Percentiles rank a stretch among this genome's conserved stretches.
These are phyloP conservation scores for Microbotryum lychnidis-dioicae DNA, from an alignment of 1,284 basidiomycete genomes.

Conservation along the genomic window DNA sequence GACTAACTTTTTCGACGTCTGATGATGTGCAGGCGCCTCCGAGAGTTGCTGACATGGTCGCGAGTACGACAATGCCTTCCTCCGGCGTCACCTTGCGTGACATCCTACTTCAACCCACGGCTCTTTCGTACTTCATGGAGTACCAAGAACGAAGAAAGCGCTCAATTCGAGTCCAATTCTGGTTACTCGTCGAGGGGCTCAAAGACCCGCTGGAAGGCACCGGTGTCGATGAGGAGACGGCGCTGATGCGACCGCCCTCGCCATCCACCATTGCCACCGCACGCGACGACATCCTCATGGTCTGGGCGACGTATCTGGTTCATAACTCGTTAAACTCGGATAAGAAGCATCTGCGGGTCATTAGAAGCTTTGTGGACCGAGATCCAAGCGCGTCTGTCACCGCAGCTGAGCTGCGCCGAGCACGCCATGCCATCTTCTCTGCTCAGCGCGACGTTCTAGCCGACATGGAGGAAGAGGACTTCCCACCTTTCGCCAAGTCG, in stretches of 20 bases:
- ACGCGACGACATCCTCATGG: constrained; percentile 76
- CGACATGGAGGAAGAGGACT: constrained; percentile 78
- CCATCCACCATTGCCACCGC: not conserved
- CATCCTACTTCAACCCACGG: constrained; percentile 74
- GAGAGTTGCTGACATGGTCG: too few relatives aligned
- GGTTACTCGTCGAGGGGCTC: constrained; percentile 93
- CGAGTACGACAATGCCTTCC: too few relatives aligned
- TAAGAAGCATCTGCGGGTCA: constrained; percentile 57
- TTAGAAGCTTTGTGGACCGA: constrained; percentile 57
- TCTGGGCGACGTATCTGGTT: constrained; percentile 76
- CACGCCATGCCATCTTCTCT: constrained; percentile 66
- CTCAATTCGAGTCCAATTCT: constrained; percentile 84
- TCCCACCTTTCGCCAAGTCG: constrained; percentile 73
- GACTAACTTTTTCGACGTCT: not conserved
- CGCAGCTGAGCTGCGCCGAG: constrained; percentile 51
- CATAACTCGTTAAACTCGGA: constrained; percentile 53
- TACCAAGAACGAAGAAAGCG: constrained; percentile 86
- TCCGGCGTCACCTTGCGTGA: constrained; percentile 49
- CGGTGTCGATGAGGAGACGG: constrained; percentile 1
- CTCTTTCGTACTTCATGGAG: constrained; percentile 92
- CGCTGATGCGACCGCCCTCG: not conserved
- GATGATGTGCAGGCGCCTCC: too few relatives aligned
- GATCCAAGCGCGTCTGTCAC: constrained; percentile 36
- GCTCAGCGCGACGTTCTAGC: constrained; percentile 77
- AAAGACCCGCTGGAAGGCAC: constrained; percentile 82